Evolutionary conservation across 2,329 filamentous ascomycete species (phyloP).

Genomic region (Hypomyces rosellus): DNA sequence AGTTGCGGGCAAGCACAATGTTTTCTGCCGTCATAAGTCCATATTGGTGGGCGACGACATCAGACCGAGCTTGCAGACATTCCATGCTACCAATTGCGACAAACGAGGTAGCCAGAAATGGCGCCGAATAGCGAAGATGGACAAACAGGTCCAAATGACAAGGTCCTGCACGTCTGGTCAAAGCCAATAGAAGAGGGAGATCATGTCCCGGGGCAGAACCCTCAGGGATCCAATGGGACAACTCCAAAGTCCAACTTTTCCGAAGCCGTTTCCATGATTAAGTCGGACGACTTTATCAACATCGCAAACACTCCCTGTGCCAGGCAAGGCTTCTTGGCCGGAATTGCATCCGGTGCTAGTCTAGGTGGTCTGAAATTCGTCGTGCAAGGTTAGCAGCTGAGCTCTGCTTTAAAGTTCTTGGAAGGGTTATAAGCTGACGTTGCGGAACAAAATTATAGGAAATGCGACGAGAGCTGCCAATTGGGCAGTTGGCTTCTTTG

Average conservation of each 20-base stretch:
- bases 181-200: constrained; percentile 25
- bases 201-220: constrained; percentile 11
- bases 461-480: constrained; percentile 55
- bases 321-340: constrained; percentile 73
- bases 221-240: constrained; percentile 1
- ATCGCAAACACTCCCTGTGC: constrained; percentile 79
- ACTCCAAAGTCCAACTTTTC: constrained; percentile 25
- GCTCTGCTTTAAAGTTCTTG: neutral
- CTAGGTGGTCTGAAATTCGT: constrained; percentile 69
- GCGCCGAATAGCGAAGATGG: constrained; percentile 24
- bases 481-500: constrained; percentile 77
- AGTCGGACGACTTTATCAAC: constrained; percentile 60
- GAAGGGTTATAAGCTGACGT: neutral
- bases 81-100: constrained; percentile 8
- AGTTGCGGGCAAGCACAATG: neutral
- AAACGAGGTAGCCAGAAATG: constrained; percentile 29
- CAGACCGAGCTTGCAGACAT: neutral
- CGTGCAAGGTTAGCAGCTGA: constrained; percentile 56
- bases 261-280: constrained; percentile 63
- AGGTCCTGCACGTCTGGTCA: constrained; percentile 31
- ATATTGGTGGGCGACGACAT: neutral
- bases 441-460: constrained; percentile 16
- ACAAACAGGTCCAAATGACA: constrained; percentile 20
- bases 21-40: constrained; percentile 5
- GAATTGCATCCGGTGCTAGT: constrained; percentile 72